Conservation (phyloP, 169 alveolate genomes). For the Plasmodium inui region DNA sequence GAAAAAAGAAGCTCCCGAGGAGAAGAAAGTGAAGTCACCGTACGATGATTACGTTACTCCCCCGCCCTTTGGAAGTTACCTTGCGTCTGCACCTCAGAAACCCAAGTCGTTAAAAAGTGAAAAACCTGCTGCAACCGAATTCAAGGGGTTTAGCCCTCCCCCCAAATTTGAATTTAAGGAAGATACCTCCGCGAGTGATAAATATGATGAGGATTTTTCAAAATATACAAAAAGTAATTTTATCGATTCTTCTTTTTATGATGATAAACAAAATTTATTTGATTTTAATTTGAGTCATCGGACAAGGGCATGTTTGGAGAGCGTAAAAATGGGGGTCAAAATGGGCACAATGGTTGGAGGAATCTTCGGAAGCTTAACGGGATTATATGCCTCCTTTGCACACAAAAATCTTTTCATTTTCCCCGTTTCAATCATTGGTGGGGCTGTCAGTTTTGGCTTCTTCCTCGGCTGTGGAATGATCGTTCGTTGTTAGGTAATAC, state of each 20-base stretch:
- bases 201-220: conserved; percentile 73
- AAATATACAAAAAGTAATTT: conserved; percentile 55
- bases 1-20: conserved; percentile 47
- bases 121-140: conserved; percentile 27
- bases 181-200: conserved; percentile 9
- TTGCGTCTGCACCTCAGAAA: conserved; percentile 57
- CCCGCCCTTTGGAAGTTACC: conserved; percentile 74
- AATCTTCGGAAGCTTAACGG: conserved; percentile 92
- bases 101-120: conserved; percentile 70
- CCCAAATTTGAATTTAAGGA: conserved; percentile 77
- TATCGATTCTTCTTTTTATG: conserved; percentile 46
- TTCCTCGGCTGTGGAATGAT: conserved; percentile 92
- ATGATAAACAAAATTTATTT: conserved; percentile 72
- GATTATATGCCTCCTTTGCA: conserved; percentile 87
- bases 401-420: conserved; percentile 86
- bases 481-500: conserved; percentile 83
- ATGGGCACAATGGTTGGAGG: conserved; percentile 94
- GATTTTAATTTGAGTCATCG: conserved; percentile 83
- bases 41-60: conserved; percentile 72
- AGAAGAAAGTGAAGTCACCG: conserved; percentile 30
- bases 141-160: conserved; percentile 74
- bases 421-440: conserved; percentile 90
- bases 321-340: conserved; percentile 91
- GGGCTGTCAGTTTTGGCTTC: conserved; percentile 91
- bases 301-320: conserved; percentile 88